Percentiles rank a stretch among this genome's conserved stretches.
Evolutionary conservation across 73 alveolate species (phyloP).

Genomic region (Blepharisma stoltei): DNA sequence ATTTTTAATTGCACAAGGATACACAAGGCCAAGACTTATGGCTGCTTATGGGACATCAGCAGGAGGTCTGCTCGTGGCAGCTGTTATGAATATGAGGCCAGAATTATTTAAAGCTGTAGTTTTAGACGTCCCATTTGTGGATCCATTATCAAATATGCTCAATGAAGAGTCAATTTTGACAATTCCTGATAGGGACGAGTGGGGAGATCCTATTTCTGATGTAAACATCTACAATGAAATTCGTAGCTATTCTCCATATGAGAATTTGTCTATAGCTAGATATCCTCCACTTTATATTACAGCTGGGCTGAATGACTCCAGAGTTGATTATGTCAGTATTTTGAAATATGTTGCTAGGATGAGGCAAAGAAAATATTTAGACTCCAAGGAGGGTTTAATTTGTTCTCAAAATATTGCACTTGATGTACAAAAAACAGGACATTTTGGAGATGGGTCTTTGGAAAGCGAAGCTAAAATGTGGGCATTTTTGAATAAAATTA

Average conservation of each 20-base stretch:
- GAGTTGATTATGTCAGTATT: conserved; percentile 76
- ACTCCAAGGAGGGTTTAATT: not conserved
- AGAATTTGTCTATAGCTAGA: conserved; percentile 49
- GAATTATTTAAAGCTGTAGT: conserved; percentile 75
- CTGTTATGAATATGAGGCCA: conserved; percentile 74
- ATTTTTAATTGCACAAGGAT: conserved; percentile 59
- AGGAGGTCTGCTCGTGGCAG: conserved; percentile 81
- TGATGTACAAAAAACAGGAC: conserved; percentile 10
- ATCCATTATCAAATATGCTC: conserved; percentile 62
- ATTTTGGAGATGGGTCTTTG: conserved; percentile 1
- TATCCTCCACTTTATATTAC: conserved; percentile 75
- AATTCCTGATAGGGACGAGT: conserved; percentile 74
- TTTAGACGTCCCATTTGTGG: conserved; percentile 77
- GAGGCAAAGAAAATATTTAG: conserved; percentile 37
- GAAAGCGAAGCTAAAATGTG: conserved; percentile 28
- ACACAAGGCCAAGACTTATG: conserved; percentile 71
- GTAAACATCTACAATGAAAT: conserved; percentile 47
- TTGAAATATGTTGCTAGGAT: conserved; percentile 71
- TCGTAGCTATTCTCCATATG: conserved; percentile 77
- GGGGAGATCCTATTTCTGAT: conserved; percentile 76
- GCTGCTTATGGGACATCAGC: conserved; percentile 88
- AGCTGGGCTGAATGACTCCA: conserved; percentile 62
- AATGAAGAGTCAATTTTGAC: conserved; percentile 64
- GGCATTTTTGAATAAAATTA: conserved; percentile 26
- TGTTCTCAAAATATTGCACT: conserved; percentile 21